Conservation (phyloP, 495 filamentous ascomycete species). For the Neurospora cerealis region DNA sequence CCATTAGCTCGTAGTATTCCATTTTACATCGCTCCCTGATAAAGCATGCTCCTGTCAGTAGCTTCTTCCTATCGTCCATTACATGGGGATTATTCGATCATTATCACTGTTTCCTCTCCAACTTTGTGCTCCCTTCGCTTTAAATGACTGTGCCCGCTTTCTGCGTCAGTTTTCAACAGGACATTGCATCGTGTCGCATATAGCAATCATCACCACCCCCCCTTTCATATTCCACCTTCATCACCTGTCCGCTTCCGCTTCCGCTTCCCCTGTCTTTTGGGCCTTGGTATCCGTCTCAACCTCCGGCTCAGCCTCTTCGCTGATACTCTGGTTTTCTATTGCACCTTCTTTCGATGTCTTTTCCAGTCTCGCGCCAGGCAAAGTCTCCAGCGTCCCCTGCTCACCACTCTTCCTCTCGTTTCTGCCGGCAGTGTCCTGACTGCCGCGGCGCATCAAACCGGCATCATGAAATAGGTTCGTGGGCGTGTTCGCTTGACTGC, state of each 20-base stretch:
- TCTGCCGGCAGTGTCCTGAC: slow-evolving; percentile 26
- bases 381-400: slow-evolving; percentile 22
- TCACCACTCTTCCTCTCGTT: slow-evolving; percentile 17
- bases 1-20: not conserved
- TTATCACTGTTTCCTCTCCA: not conserved
- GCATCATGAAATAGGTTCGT: slow-evolving; percentile 34
- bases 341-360: not conserved
- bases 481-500: slow-evolving; percentile 52
- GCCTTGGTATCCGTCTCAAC: not conserved
- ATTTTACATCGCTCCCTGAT: not conserved
- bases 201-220: not conserved
- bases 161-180: not conserved
- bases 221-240: slow-evolving; percentile 7
- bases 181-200: not conserved
- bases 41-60: not conserved
- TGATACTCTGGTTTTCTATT: not conserved
- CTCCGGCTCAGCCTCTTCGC: not conserved
- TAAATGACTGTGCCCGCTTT: not conserved
- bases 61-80: not conserved
- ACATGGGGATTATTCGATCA: not conserved
- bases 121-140: not conserved
- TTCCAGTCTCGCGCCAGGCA: slow-evolving; percentile 28
- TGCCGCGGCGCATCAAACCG: slow-evolving; percentile 26
- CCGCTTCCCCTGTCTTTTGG: not conserved
- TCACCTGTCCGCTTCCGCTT: slow-evolving; percentile 5